Percentiles rank a stretch among this genome's conserved stretches.
phyloP scores from a whole-genome alignment of 108 stramenopile genomes.

The Discostella pseudostelligera region DNA sequence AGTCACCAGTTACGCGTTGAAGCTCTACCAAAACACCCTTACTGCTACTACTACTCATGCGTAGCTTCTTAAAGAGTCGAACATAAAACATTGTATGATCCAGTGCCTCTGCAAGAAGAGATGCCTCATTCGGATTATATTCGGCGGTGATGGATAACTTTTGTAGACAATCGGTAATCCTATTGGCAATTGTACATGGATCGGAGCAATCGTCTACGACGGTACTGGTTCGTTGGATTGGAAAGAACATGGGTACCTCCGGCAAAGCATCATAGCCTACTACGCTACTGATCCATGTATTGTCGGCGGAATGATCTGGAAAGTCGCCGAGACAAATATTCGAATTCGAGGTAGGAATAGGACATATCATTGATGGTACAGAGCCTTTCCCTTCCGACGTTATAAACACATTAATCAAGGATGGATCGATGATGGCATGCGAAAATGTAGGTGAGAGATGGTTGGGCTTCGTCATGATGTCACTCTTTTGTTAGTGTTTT shows the following conservation, averaged over 20 bases:
- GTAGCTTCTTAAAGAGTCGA: conserved; percentile 14
- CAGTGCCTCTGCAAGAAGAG: conserved; percentile 24
- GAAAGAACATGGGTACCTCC: conserved; percentile 24
- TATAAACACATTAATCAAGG: too few species aligned
- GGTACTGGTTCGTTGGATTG: conserved; percentile 24
- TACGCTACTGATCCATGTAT: conserved; percentile 16
- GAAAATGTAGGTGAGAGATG: too few species aligned
- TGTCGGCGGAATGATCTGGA: too few species aligned
- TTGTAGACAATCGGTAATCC: conserved; percentile 23
- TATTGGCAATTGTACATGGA: conserved; percentile 13
- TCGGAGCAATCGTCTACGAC: conserved; percentile 21
- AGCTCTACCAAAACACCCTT: conserved; percentile 24
- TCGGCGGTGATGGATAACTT: conserved; percentile 31
- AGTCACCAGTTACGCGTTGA: conserved; percentile 21
- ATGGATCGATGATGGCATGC: too few species aligned
- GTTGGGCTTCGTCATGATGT: too few species aligned
- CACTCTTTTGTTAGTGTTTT: too few species aligned
- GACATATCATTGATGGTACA: too few species aligned
- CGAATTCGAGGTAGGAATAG: too few species aligned
- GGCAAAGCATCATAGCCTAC: conserved; percentile 24
- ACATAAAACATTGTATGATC: conserved; percentile 34
- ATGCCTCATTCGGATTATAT: conserved; percentile 24
- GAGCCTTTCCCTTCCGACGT: too few species aligned
- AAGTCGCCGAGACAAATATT: too few species aligned
- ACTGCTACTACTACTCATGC: neutral